Percentiles rank a stretch among this genome's conserved stretches.
Evolutionary conservation across 2,329 filamentous ascomycete species (phyloP).

Genomic region (Fusarium sp.): DNA sequence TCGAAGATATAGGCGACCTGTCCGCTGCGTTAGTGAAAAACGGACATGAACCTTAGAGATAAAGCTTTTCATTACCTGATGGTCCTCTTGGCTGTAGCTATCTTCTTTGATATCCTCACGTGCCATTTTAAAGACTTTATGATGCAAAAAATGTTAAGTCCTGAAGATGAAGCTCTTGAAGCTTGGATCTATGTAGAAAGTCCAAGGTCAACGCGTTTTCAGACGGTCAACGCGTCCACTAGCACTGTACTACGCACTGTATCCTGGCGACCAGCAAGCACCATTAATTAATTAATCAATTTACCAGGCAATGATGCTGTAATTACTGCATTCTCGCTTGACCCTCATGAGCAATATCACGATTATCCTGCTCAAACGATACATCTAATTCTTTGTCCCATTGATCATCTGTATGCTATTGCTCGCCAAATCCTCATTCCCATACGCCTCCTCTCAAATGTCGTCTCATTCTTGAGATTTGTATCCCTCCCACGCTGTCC

Average conservation of each 20-base stretch:
- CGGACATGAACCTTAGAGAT: neutral
- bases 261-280: slow-evolving; percentile 13
- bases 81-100: slow-evolving; percentile 59
- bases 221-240: slow-evolving; percentile 19
- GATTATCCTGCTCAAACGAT: neutral
- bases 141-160: neutral
- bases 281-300: neutral
- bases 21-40: slow-evolving; percentile 32
- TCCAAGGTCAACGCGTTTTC: slow-evolving; percentile 43
- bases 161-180: slow-evolving; percentile 25
- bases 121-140: slow-evolving; percentile 42
- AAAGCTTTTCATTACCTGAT: slow-evolving; percentile 55
- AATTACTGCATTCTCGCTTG: too few relatives aligned
- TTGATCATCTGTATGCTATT: slow-evolving; percentile 49
- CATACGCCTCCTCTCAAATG: slow-evolving; percentile 42
- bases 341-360: too few relatives aligned
- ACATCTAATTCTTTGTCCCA: slow-evolving; percentile 44
- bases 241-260: slow-evolving; percentile 42
- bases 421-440: slow-evolving; percentile 42
- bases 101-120: slow-evolving; percentile 43
- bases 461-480: slow-evolving; percentile 40
- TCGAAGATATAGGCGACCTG: slow-evolving; percentile 76
- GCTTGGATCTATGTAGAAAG: slow-evolving; percentile 13
- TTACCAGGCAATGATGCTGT: too few relatives aligned
- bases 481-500: slow-evolving; percentile 30